phyloP scores from a whole-genome alignment of 768 basidiomycete species.

The Neoboletus subvelutipes region DNA sequence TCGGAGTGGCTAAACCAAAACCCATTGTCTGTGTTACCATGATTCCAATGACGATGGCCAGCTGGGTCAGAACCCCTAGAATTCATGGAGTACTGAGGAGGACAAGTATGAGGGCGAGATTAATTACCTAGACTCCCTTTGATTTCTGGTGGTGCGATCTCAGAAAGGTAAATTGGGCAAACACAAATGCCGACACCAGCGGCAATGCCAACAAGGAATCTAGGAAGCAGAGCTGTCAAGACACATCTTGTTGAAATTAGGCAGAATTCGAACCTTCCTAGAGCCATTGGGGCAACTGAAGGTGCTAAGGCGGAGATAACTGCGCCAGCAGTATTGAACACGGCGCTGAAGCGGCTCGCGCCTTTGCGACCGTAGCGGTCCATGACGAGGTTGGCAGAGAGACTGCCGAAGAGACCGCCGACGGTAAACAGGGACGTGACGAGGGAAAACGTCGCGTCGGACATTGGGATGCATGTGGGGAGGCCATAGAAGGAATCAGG shows the following conservation, averaged over 20 bases:
- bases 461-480: slow-evolving; percentile 80
- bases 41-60: slow-evolving; percentile 83
- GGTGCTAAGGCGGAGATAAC: slow-evolving; percentile 64
- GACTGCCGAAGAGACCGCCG: slow-evolving; percentile 81
- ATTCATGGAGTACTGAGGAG: neutral
- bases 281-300: slow-evolving; percentile 51
- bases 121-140: slow-evolving; percentile 71
- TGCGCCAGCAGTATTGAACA: slow-evolving; percentile 57
- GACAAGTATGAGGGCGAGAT: slow-evolving; percentile 12
- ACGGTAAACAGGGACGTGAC: slow-evolving; percentile 86
- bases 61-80: slow-evolving; percentile 75
- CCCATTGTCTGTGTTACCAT: slow-evolving; percentile 84
- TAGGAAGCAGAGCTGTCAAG: slow-evolving; percentile 23
- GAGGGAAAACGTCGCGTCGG: slow-evolving; percentile 70
- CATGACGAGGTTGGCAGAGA: slow-evolving; percentile 65
- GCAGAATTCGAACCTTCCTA: slow-evolving; percentile 59
- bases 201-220: slow-evolving; percentile 66
- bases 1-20: slow-evolving; percentile 63
- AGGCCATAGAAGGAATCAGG: slow-evolving; percentile 38
- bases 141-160: slow-evolving; percentile 77
- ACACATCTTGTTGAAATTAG: neutral
- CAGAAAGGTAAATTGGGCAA: slow-evolving; percentile 82
- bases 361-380: slow-evolving; percentile 71
- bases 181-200: slow-evolving; percentile 75
- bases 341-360: slow-evolving; percentile 58